Base-by-base conservation (phyloP, 495 filamentous ascomycete species). In the Aspergillus hancockii region DNA sequence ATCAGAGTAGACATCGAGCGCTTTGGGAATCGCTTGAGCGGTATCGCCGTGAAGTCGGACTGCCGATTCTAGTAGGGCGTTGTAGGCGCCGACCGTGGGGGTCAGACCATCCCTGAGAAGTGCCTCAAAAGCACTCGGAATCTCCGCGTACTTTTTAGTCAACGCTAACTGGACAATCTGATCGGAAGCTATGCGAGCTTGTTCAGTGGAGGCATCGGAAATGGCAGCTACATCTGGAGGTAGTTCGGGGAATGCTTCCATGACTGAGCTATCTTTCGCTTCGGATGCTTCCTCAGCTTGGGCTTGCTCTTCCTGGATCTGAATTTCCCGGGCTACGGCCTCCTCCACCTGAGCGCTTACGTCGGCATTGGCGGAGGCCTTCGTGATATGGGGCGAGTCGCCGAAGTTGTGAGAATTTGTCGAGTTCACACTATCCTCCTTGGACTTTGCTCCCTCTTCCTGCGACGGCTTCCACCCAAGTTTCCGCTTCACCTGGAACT, bases 1-100 rank as follows among this genome's bases (percentile, higher is more conserved):
- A 70, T 97, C 91, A 43, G 91, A 88, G 76, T 98, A 98, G 57
- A 98, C 88, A 80, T 93, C 92, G 50, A 98, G 83, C 7, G 90
- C 92, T 75, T 96, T 96, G 49, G 90, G 85, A 23, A 96, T 88
- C 10, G 92, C 82, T 74, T 92, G 90, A 51, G 87, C 85, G 67
- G 86, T 86, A 65, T 90, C 84, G 7, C 78, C 77, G 50, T 79
- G 74, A 21, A 96, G 80, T 59, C 89, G 77, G 58, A 95, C 85
- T 22, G 91, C 92, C 28, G 95, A 91, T 63, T 86, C 80, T 41
- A 98, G 78, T 43, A 98, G 79, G 36, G 90, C 90, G 74, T 97
- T 97, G 79, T 98, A 98, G 18, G 93, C 89, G 19, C 84, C 79
- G 31, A 93, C 84, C 4, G 85, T 90, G 16, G 94, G 93, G 55